Evolutionary conservation across 768 basidiomycete genomes (phyloP).

Genomic region (Trametes gibbosa): DNA sequence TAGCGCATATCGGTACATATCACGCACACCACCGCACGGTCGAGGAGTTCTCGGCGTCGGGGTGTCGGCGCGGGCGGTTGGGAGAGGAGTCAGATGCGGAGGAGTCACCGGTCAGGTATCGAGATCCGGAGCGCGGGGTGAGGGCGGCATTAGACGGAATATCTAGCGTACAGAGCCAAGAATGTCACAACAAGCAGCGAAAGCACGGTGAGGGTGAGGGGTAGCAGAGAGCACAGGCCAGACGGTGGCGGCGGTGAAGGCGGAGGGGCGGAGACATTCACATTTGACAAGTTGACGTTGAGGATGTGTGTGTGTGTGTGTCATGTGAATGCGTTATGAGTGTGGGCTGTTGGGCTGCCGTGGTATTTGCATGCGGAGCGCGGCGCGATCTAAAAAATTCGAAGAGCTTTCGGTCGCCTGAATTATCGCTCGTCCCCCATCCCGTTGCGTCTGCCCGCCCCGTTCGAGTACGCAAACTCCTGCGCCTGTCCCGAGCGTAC

Average conservation of each 20-base stretch:
- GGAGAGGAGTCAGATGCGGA: too few species aligned
- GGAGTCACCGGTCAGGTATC: too few species aligned
- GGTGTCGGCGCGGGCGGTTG: too few species aligned
- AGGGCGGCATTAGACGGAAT: slow-evolving; percentile 3
- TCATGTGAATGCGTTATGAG: too few species aligned
- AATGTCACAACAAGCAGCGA: slow-evolving; percentile 20
- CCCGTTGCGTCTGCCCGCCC: slow-evolving; percentile 18
- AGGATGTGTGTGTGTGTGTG: too few species aligned
- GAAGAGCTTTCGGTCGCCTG: too few species aligned
- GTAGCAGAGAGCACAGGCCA: background rate
- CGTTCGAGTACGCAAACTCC: slow-evolving; percentile 28
- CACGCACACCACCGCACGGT: slow-evolving; percentile 3
- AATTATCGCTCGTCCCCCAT: slow-evolving; percentile 13
- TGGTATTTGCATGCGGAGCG: too few species aligned
- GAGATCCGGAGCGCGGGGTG: too few species aligned
- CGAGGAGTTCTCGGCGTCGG: too few species aligned
- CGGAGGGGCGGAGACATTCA: background rate
- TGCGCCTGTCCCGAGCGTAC: slow-evolving; percentile 31
- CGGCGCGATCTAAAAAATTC: too few species aligned
- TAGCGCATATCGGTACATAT: slow-evolving; percentile 17
- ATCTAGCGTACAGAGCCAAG: slow-evolving; percentile 11
- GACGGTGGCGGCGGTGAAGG: background rate
- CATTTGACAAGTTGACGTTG: too few species aligned
- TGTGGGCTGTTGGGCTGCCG: too few species aligned
- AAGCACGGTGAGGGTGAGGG: slow-evolving; percentile 15